These are phyloP conservation scores for Endocladia muricata DNA, from an alignment of 31 red algal species.

Conservation along the genomic window DNA sequence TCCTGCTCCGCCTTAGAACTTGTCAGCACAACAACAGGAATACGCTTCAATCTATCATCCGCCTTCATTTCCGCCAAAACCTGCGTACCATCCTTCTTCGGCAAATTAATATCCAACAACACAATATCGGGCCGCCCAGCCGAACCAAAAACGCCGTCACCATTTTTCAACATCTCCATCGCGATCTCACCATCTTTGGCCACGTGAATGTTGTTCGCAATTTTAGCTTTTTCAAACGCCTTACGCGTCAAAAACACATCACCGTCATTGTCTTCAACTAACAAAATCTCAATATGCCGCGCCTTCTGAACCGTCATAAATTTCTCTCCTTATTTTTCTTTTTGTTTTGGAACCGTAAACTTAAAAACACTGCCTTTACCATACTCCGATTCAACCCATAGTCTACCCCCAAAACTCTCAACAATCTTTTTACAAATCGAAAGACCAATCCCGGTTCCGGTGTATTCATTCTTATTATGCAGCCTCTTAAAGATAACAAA, in stretches of 20 bases:
- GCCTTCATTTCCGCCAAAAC: not conserved
- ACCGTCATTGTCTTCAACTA: too few species aligned
- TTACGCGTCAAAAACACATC: too few species aligned
- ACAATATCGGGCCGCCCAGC: not conserved
- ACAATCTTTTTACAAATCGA: not conserved
- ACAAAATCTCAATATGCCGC: too few species aligned
- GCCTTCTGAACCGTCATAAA: too few species aligned
- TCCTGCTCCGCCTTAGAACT: not conserved
- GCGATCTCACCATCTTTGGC: too few species aligned
- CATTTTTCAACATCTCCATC: too few species aligned
- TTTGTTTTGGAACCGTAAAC: constrained; percentile 2
- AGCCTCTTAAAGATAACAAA: constrained; percentile 7
- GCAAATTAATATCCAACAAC: constrained; percentile 3
- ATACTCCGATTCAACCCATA: not conserved
- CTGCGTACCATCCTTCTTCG: not conserved
- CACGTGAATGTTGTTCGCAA: too few species aligned
- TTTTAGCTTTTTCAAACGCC: too few species aligned
- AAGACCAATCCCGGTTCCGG: constrained; percentile 3
- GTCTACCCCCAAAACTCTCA: not conserved
- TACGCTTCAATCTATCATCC: not conserved
- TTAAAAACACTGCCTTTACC: not conserved
- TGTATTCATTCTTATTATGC: not conserved
- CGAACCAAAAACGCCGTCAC: too few species aligned
- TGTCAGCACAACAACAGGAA: constrained; percentile 2
- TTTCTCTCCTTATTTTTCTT: too few species aligned